phyloP scores from a whole-genome alignment of 2,329 filamentous ascomycete species.

The Aureobasidium sp. region DNA sequence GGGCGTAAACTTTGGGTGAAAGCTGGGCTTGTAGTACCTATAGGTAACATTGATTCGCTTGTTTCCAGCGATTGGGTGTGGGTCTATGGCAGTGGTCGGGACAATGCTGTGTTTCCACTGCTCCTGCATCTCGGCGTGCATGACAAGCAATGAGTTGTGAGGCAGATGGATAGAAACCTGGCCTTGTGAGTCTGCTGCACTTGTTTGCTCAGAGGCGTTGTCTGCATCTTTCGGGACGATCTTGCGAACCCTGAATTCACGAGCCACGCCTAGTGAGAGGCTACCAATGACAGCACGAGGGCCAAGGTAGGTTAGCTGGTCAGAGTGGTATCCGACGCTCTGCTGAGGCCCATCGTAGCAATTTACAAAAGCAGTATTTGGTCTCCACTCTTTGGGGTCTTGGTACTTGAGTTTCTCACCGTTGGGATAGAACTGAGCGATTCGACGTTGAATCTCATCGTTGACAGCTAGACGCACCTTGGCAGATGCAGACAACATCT shows the following conservation, averaged over 20 bases:
- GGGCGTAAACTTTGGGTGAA: conserved; percentile 74
- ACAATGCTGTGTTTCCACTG: conserved; percentile 88
- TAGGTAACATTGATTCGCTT: conserved; percentile 92
- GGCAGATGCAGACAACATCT: conserved; percentile 62
- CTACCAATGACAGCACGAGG: conserved; percentile 85
- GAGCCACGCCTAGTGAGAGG: conserved; percentile 81
- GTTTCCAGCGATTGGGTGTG: conserved; percentile 74
- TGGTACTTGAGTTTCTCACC: conserved; percentile 73
- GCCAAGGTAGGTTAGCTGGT: conserved; percentile 88
- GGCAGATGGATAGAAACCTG: conserved; percentile 91
- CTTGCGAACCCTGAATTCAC: conserved; percentile 82
- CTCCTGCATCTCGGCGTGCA: conserved; percentile 98
- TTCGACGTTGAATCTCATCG: conserved; percentile 63
- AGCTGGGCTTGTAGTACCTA: conserved; percentile 68
- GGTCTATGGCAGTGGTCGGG: conserved; percentile 68
- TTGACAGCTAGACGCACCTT: conserved; percentile 73
- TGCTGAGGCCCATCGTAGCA: conserved; percentile 79
- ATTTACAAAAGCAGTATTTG: conserved; percentile 91
- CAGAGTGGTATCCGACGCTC: conserved; percentile 85
- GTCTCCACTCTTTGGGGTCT: conserved; percentile 64
- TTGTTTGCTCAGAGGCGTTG: conserved; percentile 29
- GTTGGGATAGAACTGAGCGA: conserved; percentile 58
- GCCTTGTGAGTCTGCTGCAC: conserved; percentile 58
- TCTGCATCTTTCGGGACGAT: conserved; percentile 57
- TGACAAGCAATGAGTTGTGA: conserved; percentile 86